These are phyloP conservation scores for Geotrichum histeridarum DNA, from an alignment of 1,139 yeast genomes.

Conservation along the genomic window DNA sequence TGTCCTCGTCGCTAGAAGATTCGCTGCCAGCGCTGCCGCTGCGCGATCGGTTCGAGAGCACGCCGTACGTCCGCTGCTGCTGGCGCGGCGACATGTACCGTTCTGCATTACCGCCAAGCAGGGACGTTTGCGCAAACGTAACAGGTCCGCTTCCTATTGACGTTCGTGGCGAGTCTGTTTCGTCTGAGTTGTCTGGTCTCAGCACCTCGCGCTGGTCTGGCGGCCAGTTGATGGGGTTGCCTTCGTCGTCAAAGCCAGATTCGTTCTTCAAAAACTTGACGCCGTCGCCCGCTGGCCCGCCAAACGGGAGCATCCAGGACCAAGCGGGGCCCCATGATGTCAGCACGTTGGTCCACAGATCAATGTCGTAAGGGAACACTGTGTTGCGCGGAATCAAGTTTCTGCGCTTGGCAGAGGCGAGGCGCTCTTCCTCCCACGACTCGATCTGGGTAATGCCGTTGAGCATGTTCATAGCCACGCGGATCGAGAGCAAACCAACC, in stretches of 20 bases:
- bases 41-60: slow-evolving; percentile 13
- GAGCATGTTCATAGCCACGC: slow-evolving; percentile 55
- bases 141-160: slow-evolving; percentile 8
- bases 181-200: slow-evolving; percentile 2
- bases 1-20: slow-evolving; percentile 20
- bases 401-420: slow-evolving; percentile 57
- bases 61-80: background rate
- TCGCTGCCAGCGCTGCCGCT: slow-evolving; percentile 28
- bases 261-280: slow-evolving; percentile 52
- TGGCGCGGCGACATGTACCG: background rate
- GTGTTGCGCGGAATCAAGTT: slow-evolving; percentile 28
- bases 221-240: slow-evolving; percentile 52
- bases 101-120: background rate
- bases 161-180: slow-evolving; percentile 3
- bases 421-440: slow-evolving; percentile 83
- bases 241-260: slow-evolving; percentile 46
- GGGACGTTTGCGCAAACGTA: slow-evolving; percentile 14
- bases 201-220: slow-evolving; percentile 55
- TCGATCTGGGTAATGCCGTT: slow-evolving; percentile 90
- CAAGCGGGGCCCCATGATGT: slow-evolving; percentile 37
- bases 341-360: slow-evolving; percentile 47
- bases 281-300: slow-evolving; percentile 53
- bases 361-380: slow-evolving; percentile 79
- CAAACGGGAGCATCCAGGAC: slow-evolving; percentile 68
- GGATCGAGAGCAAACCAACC: slow-evolving; percentile 51